Evolutionary conservation across 2,329 filamentous ascomycete genomes (phyloP).

Genomic region (Alternaria ventricosa): DNA sequence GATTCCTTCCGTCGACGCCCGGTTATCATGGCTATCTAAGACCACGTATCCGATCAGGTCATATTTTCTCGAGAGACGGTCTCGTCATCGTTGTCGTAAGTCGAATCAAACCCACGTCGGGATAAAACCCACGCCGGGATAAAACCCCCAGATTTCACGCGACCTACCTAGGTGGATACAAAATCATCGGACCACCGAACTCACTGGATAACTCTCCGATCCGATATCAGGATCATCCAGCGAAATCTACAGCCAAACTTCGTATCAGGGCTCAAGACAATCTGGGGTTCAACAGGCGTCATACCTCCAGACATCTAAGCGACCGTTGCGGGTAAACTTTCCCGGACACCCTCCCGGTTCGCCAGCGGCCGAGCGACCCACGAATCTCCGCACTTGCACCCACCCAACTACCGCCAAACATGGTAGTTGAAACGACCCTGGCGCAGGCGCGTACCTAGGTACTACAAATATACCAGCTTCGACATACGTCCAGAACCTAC

Average conservation of each 20-base stretch:
- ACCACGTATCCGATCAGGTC: neutral
- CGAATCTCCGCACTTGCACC: neutral
- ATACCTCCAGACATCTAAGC: neutral
- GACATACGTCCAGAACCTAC: neutral
- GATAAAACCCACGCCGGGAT: neutral
- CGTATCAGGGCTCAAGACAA: neutral
- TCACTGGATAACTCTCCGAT: neutral
- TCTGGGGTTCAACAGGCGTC: neutral
- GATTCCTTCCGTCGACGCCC: neutral
- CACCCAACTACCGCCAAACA: neutral
- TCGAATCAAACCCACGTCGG: neutral
- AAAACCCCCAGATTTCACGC: neutral
- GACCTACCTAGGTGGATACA: neutral
- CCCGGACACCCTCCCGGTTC: neutral
- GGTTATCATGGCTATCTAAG: neutral
- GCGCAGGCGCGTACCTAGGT: neutral
- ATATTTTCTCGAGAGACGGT: neutral
- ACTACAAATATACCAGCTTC: neutral
- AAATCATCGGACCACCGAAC: neutral
- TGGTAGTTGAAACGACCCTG: neutral
- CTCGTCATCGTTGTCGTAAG: neutral
- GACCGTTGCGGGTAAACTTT: neutral
- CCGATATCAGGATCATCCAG: neutral
- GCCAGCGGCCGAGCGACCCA: neutral
- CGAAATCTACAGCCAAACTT: neutral